Base-by-base conservation (phyloP, 805 yeast species). In the Nakazawaea laoshanensis region DNA sequence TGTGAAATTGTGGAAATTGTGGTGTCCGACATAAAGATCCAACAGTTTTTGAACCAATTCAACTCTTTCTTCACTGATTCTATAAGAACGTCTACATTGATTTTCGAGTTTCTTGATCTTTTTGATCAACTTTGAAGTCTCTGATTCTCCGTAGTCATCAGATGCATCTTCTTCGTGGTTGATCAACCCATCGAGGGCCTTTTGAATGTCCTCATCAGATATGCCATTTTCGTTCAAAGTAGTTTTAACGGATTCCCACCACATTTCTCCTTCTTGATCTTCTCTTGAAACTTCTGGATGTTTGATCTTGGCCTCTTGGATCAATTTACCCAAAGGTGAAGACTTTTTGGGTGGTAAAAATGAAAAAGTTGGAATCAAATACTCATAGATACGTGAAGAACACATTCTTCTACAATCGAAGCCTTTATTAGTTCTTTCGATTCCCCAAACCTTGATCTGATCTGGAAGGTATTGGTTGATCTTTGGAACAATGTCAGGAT, bases 401-500 rank as follows among this genome's bases (percentile, higher is more conserved):
- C 98, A 92, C 81, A 87, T 74, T 53, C 85, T 87, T 44, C 97
- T 70, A 57, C 96, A 87, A 55, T 92, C 97, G 55, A 92, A 92
- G 0, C 88, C 74, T 48, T 86, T 84, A 54, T 88, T 88, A 8
- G 84, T 81, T 47, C 97, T 70, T 52, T 78, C 84, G 40, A 79
- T 76, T 14, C 95, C 96, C 97, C 97, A 92, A 9, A 92, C 69
- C 42, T 95, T 68, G 43, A 92, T 85, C 41, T 84, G 88, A 7
- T 72, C 87, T 1, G 98, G 98, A 35, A 92, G 63, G 19, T 63
- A 53, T 2, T 64, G 56, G 55, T 92, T 92, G 56, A 92, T 79
- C 52, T 77, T 83, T 29, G 67, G 65, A 27, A 80, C 67, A 32
- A 86, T 69, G 35, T 85, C 79, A 10, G 67, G 74, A 47, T 88